Evolutionary conservation across 768 basidiomycete species (phyloP), one percentile per base, ranked within the genome.

Genomic region (Auriculariales sp.): DNA sequence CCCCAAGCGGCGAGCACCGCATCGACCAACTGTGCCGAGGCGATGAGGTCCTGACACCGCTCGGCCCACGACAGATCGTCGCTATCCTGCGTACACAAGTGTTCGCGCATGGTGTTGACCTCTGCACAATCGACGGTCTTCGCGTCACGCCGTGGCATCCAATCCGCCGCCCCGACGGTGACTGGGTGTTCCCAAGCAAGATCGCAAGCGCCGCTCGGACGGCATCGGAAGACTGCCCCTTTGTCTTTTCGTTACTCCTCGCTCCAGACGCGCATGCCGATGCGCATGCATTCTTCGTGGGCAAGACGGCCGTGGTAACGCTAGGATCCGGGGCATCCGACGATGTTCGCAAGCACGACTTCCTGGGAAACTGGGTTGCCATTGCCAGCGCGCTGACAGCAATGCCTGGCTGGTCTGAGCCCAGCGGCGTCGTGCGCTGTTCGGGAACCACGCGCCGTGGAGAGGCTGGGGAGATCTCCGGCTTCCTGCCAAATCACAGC

Each of bases 141-240:
- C n/a, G 47, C 11, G 36, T 56, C 44, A 53, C 53, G 22, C 55
- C 55, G 10, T 56, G 53, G 52, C 55, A 56, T 28, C 55, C 55
- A n/a, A 44, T 56, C 35, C 15, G 12, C n/a, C n/a, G n/a, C 15
- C 25, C 36, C 27, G 34, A 44, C 10, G 52, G 50, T n/a, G 25
- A 29, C 22, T 56, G 55, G 55, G 25, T n/a, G 27, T 56, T 56
- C 53, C 55, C 55, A 2, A 47, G 35, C 3, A 53, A 56, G 6
- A 25, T 54, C 24, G 33, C 47, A 4, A 7, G n/a, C 29, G 24
- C 49, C 53, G 3, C 17, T 17, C 14, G 17, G 22, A 22, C 22
- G 7, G 10, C 7, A 6, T 36, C 7, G 10, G 28, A 22, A 28
- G 30, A 22, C 9, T 44, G 49, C 28, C 32, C 42, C 31, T 46